Conservation (phyloP, 306 rosid genomes). For the Luffa aegyptiaca region DNA sequence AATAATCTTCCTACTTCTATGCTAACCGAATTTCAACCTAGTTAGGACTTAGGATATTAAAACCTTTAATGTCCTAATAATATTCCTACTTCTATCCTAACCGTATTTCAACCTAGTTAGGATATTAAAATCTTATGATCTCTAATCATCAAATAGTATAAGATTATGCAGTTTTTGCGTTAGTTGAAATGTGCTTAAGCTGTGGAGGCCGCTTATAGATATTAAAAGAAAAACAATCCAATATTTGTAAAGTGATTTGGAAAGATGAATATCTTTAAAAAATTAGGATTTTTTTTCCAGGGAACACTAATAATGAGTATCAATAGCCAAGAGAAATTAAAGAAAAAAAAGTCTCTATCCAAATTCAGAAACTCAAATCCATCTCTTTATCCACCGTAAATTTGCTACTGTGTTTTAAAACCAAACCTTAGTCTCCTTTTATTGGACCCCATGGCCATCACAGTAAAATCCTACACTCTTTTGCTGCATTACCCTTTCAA, state of each 20-base stretch:
- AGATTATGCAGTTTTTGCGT: not conserved
- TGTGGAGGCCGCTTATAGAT: not conserved
- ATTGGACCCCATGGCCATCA: not conserved
- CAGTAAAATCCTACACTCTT: not conserved
- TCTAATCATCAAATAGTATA: not conserved
- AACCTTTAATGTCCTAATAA: too few species aligned
- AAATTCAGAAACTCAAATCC: not conserved
- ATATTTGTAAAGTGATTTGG: not conserved
- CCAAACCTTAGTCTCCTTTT: not conserved
- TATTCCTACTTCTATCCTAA: too few species aligned
- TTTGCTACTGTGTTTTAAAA: not conserved
- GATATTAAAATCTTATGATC: too few species aligned
- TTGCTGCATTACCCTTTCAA: not conserved
- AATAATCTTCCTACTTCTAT: too few species aligned
- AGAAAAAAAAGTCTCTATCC: too few species aligned
- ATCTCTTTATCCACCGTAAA: not conserved
- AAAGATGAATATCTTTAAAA: not conserved
- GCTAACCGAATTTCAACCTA: too few species aligned
- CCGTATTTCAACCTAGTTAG: not conserved
- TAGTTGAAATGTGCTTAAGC: not conserved
- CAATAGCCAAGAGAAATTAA: too few species aligned
- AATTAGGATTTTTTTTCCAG: too few species aligned
- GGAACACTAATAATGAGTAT: too few species aligned
- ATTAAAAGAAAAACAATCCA: too few species aligned
- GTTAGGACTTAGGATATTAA: too few species aligned